These are phyloP conservation scores for Durusdinium trenchii DNA, from an alignment of 73 alveolate genomes.

Conservation along the genomic window DNA sequence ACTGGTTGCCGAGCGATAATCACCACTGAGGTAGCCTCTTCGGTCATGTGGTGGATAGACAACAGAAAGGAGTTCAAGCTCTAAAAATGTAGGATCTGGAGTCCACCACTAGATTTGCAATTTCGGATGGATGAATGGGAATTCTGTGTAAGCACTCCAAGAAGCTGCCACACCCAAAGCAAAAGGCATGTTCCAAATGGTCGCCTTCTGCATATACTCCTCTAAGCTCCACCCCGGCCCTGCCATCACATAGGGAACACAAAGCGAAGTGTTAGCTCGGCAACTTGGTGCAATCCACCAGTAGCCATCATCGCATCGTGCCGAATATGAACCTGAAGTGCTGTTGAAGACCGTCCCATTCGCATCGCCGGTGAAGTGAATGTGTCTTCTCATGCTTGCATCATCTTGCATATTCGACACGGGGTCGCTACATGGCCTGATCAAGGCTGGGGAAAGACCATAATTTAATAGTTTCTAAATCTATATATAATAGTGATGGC, in stretches of 20 bases:
- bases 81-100: slow-evolving; percentile 57
- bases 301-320: slow-evolving; percentile 2
- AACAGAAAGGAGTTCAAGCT: background rate
- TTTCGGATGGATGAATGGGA: background rate
- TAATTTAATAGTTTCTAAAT: too few relatives aligned
- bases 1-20: background rate
- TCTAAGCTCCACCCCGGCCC: slow-evolving; percentile 32
- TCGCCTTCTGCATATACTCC: slow-evolving; percentile 27
- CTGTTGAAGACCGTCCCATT: too few relatives aligned
- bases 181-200: slow-evolving; percentile 28
- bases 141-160: background rate
- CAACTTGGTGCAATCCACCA: slow-evolving; percentile 54
- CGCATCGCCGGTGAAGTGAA: too few relatives aligned
- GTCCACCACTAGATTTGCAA: slow-evolving; percentile 33
- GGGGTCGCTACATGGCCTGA: too few relatives aligned
- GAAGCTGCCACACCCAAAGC: background rate
- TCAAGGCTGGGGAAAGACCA: too few relatives aligned
- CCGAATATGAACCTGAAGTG: too few relatives aligned
- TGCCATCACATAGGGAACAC: slow-evolving; percentile 4
- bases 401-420: too few relatives aligned
- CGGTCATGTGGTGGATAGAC: background rate
- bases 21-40: background rate
- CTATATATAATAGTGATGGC: too few relatives aligned
- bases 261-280: background rate
- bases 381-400: too few relatives aligned